Percentiles rank a stretch among this genome's conserved stretches.
These are phyloP conservation scores for Pichiaceae sp. DNA, from an alignment of 1,139 yeast species.

Conservation along the genomic window DNA sequence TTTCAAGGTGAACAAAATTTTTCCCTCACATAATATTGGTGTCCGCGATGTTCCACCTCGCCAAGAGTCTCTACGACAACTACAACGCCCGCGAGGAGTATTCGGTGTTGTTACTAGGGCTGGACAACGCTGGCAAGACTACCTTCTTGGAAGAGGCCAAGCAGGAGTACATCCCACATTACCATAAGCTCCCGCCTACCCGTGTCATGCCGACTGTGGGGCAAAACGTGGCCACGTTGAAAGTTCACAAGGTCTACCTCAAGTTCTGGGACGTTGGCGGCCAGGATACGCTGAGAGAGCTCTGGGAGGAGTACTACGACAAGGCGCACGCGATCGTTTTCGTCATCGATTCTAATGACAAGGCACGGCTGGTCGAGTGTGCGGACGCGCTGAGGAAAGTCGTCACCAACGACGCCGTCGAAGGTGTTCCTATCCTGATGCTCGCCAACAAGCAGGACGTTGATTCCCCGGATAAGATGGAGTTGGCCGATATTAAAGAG, in stretches of 20 bases:
- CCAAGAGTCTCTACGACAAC: conserved; percentile 47
- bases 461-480: conserved; percentile 57
- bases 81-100: conserved; percentile 58
- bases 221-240: conserved; percentile 42
- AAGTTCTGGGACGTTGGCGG: conserved; percentile 98
- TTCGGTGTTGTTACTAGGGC: conserved; percentile 73
- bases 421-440: conserved; percentile 86
- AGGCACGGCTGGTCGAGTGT: conserved; percentile 77
- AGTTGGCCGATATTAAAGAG: conserved; percentile 70
- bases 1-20: neutral
- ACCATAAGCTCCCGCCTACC: conserved; percentile 34
- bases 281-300: conserved; percentile 66
- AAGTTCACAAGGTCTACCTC: conserved; percentile 28
- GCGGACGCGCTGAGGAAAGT: conserved; percentile 46
- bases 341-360: conserved; percentile 86
- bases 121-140: conserved; percentile 95
- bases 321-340: conserved; percentile 90
- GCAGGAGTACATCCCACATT: conserved; percentile 35
- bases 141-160: conserved; percentile 64
- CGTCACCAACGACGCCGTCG: conserved; percentile 46
- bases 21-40: neutral
- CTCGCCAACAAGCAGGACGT: conserved; percentile 92
- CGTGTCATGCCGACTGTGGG: conserved; percentile 66
- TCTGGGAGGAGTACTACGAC: conserved; percentile 83
- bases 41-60: conserved; percentile 53